Conservation (phyloP, 305 asterid species). For the Fraxinus baroniana region DNA sequence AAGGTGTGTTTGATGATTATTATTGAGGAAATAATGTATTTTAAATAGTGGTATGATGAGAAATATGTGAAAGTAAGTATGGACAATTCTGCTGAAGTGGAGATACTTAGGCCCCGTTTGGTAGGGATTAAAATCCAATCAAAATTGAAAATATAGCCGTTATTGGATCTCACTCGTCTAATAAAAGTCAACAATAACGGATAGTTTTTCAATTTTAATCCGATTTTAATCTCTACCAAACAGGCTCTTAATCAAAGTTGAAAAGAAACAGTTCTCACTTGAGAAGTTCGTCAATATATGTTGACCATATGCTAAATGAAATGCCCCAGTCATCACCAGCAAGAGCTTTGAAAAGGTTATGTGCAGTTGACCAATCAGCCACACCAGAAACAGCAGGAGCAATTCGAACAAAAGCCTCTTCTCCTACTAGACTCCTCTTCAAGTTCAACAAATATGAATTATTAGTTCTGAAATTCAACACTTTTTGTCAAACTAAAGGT, state of each 20-base stretch:
- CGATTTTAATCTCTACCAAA: too few relatives aligned
- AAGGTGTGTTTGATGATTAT: too few relatives aligned
- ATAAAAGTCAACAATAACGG: too few relatives aligned
- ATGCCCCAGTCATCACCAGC: slow-evolving; percentile 71
- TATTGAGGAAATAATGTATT: too few relatives aligned
- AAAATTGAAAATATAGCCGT: too few relatives aligned
- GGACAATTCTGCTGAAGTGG: too few relatives aligned
- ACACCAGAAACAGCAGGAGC: slow-evolving; percentile 95
- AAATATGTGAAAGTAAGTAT: too few relatives aligned
- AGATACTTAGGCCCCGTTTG: too few relatives aligned
- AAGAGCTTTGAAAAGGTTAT: slow-evolving; percentile 88
- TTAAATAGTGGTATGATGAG: too few relatives aligned
- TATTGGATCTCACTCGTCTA: too few relatives aligned
- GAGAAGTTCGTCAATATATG: slow-evolving; percentile 77
- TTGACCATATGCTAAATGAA: slow-evolving; percentile 70
- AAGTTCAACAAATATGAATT: slow-evolving; percentile 30
- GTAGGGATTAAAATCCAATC: too few relatives aligned
- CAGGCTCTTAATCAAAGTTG: not conserved
- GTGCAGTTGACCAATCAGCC: slow-evolving; percentile 86
- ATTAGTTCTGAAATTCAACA: slow-evolving; percentile 20
- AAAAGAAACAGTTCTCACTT: slow-evolving; percentile 55
- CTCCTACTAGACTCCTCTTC: slow-evolving; percentile 76
- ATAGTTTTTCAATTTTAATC: too few relatives aligned
- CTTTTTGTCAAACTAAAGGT: slow-evolving; percentile 3
- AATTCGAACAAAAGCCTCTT: slow-evolving; percentile 92